Percentiles rank a stretch among this genome's conserved stretches.
Evolutionary conservation across 2,329 filamentous ascomycete species (phyloP).

Genomic region (Ascochyta lentis): DNA sequence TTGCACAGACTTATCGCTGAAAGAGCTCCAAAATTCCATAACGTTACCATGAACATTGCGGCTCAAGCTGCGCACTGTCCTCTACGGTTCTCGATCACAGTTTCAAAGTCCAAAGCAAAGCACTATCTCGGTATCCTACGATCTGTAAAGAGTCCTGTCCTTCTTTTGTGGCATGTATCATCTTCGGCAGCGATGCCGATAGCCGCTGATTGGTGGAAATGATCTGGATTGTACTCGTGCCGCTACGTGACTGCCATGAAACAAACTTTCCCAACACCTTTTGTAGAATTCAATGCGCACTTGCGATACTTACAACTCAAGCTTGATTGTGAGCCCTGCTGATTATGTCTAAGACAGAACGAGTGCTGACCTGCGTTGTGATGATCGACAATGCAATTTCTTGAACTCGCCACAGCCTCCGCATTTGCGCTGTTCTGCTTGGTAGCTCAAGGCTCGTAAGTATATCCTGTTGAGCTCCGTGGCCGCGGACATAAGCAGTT

Average conservation of each 20-base stretch:
- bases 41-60: no score
- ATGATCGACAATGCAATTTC: background rate
- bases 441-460: no score
- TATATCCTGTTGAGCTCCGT: background rate
- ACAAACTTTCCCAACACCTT: no score
- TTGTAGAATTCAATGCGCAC: background rate
- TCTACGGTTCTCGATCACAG: no score
- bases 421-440: background rate
- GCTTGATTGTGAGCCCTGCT: background rate
- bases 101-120: no score
- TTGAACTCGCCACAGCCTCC: background rate
- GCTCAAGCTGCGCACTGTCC: no score
- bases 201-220: background rate
- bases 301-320: background rate
- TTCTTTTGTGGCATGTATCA: constrained; percentile 15
- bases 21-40: no score
- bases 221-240: no score
- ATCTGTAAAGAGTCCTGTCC: constrained; percentile 26
- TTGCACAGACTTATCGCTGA: no score
- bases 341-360: no score
- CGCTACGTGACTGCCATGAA: background rate
- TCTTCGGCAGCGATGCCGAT: constrained; percentile 8
- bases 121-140: constrained; percentile 16
- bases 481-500: background rate
- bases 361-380: no score